These are phyloP conservation scores for Pseudomonodictys pantanalensis DNA, from an alignment of 495 filamentous ascomycete species.

Conservation along the genomic window DNA sequence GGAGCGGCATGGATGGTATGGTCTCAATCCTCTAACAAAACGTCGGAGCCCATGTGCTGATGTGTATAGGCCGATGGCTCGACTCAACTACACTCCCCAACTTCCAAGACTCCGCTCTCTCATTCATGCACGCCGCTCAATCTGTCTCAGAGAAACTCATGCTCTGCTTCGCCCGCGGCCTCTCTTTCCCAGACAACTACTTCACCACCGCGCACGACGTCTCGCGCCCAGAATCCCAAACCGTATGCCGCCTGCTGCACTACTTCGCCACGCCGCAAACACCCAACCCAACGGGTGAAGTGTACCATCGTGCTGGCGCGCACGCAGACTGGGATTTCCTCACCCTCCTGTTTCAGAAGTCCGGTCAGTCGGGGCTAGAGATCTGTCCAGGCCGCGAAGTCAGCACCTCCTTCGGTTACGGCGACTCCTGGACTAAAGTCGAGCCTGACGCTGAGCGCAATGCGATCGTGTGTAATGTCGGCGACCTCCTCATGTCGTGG, in stretches of 20 bases:
- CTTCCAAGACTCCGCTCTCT: constrained; percentile 45
- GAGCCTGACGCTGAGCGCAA: constrained; percentile 42
- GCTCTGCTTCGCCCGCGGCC: constrained; percentile 56
- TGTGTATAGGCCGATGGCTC: constrained; percentile 54
- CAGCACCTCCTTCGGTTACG: constrained; percentile 57
- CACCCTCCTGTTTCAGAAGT: constrained; percentile 63
- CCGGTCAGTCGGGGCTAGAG: constrained; percentile 61
- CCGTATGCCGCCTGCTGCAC: constrained; percentile 57
- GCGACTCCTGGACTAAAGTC: constrained; percentile 62
- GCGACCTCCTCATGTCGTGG: constrained; percentile 68
- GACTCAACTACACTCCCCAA: constrained; percentile 49
- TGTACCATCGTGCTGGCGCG: constrained; percentile 61
- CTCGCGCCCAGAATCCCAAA: constrained; percentile 49
- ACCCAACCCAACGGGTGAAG: constrained; percentile 41
- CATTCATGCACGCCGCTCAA: constrained; percentile 57
- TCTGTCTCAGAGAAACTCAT: constrained; percentile 56
- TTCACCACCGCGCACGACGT: constrained; percentile 57
- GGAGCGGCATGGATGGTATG: constrained; percentile 17
- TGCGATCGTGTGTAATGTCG: constrained; percentile 60
- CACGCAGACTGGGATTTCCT: constrained; percentile 65
- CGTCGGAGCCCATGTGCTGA: too few relatives aligned
- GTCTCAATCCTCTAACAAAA: not conserved
- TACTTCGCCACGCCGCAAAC: constrained; percentile 46
- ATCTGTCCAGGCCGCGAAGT: constrained; percentile 65
- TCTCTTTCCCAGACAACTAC: constrained; percentile 56